Percentiles rank a stretch among this genome's conserved stretches.
phyloP scores from a whole-genome alignment of 768 basidiomycete genomes.

The Phaeotremella skinneri region DNA sequence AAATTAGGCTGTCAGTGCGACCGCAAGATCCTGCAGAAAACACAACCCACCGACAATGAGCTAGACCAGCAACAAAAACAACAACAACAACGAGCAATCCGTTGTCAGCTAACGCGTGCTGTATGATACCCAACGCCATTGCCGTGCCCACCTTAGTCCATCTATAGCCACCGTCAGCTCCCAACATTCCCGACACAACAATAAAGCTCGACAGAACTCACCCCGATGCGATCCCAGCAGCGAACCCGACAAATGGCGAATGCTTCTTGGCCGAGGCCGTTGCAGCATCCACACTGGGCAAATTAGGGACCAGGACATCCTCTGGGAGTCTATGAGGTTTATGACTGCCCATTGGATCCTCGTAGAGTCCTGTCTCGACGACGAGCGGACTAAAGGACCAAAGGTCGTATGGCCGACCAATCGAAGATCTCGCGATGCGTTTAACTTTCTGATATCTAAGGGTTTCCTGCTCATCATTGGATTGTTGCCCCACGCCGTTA shows the following conservation, averaged over 20 bases:
- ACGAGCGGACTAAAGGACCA: too few species aligned
- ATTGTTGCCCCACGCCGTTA: too few species aligned
- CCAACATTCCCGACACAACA: background rate
- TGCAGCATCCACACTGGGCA: background rate
- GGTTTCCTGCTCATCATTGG: too few species aligned
- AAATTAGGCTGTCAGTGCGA: background rate
- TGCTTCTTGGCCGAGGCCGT: constrained; percentile 22
- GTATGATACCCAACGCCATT: too few species aligned
- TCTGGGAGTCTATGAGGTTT: background rate
- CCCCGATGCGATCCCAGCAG: constrained; percentile 47
- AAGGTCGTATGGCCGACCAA: too few species aligned
- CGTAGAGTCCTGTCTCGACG: background rate
- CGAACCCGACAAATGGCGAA: constrained; percentile 42
- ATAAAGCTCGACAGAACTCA: constrained; percentile 13
- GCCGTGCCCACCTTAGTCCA: constrained; percentile 40
- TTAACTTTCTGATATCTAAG: too few species aligned
- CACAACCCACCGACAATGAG: constrained; percentile 14
- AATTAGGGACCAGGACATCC: background rate
- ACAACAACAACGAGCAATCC: too few species aligned
- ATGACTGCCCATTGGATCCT: background rate
- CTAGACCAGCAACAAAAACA: background rate
- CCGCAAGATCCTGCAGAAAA: background rate
- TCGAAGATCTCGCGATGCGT: too few species aligned
- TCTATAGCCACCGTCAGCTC: constrained; percentile 13
- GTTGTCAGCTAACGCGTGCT: too few species aligned